Evolutionary conservation across 1,284 basidiomycete genomes (phyloP), one percentile per base, ranked within the genome.

Genomic region (Rugosomyces carneus): DNA sequence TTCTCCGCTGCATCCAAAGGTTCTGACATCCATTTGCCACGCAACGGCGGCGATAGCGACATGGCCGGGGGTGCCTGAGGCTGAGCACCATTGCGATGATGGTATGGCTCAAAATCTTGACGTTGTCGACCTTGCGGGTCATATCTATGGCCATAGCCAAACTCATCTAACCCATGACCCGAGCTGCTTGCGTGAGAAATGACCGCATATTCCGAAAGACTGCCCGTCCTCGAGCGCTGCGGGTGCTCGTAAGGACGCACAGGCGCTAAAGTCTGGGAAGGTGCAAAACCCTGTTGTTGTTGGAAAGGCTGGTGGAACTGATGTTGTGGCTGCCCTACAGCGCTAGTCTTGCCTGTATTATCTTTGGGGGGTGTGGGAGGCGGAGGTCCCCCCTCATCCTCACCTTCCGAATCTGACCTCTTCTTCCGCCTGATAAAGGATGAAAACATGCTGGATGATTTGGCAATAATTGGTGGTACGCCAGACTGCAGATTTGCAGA

Each of bases 1-100:
- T 70, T 65, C 42, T 80, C 76, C 13, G 61, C 66, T 5, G 75
- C 73, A 53, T 75, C 68, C n/a, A 59, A 48, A 5, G 58, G 47
- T 45, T 60, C 59, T 15, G 57, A 57, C 24, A 16, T 3, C 73
- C 73, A 75, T 54, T 75, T 76, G 26, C 64, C 67, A 16, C 51
- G 60, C 50, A 63, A 53, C 18, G 57, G 63, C 40, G 60, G 50
- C 16, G 50, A 54, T 45, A 53, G 29, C 34, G 52, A 49, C 42
- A 50, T 42, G 4, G n/a, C 3, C n/a, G 15, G 31, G 10, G 45
- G 26, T 39, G 47, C 41, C n/a, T 29, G 18, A 13, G 13, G 8
- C 20, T 37, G 41, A 11, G n/a, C 13, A 5, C 31, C n/a, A 16
- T 16, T 16, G 31, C 15, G 9, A 10, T 20, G 13, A 36, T 44